Percentiles rank a stretch among this genome's conserved stretches.
Conservation (phyloP, 176 grass and related monocot genomes). For the Echinochloa phyllopogon region DNA sequence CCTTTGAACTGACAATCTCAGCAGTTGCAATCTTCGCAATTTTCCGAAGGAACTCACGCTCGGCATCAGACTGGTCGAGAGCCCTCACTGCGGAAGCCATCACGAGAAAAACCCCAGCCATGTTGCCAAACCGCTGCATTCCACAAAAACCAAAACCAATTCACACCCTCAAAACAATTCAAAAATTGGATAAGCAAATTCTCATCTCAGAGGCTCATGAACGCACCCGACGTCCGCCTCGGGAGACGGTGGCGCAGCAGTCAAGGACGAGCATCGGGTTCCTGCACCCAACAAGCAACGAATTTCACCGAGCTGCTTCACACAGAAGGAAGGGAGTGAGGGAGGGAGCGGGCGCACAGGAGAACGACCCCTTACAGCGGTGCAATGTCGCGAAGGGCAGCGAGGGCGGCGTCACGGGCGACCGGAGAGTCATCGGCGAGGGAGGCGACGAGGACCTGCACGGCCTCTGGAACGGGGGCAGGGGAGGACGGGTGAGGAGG, state of each 20-base stretch:
- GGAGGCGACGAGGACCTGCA: conserved; percentile 88
- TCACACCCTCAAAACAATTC: neutral
- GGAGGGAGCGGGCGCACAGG: neutral
- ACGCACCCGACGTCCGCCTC: conserved; percentile 72
- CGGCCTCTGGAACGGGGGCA: conserved; percentile 64
- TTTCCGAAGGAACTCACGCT: conserved; percentile 62
- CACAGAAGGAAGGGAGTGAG: neutral
- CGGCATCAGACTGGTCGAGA: conserved; percentile 56
- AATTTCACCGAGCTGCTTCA: conserved; percentile 37
- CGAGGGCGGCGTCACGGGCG: conserved; percentile 78
- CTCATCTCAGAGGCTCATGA: neutral
- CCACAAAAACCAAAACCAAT: conserved; percentile 14
- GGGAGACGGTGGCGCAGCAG: conserved; percentile 73
- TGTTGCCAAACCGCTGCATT: conserved; percentile 84
- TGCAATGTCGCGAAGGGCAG: conserved; percentile 77
- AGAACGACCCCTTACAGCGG: conserved; percentile 60
- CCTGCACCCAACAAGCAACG: conserved; percentile 50
- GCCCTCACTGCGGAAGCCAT: conserved; percentile 81
- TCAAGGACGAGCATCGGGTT: conserved; percentile 85
- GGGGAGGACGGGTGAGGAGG: conserved; percentile 18
- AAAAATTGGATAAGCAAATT: neutral
- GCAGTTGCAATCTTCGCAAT: conserved; percentile 82
- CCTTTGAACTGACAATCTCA: conserved; percentile 95
- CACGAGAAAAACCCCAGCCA: conserved; percentile 91
- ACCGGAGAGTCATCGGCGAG: conserved; percentile 76